Evolutionary conservation across 768 basidiomycete genomes (phyloP).

Genomic region (Suillus decipiens): DNA sequence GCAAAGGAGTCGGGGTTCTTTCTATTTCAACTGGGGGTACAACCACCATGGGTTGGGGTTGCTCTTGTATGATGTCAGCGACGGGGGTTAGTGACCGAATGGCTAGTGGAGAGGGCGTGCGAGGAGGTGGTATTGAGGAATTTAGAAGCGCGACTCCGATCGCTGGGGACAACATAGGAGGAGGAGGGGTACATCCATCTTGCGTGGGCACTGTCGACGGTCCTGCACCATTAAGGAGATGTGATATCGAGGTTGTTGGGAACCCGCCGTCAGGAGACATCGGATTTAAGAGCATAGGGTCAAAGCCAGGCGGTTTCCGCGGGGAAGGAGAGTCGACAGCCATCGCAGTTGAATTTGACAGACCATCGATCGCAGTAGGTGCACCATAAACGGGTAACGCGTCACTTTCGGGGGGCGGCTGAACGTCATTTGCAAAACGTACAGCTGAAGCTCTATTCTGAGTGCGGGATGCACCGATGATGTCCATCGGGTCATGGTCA

Average conservation of each 20-base stretch:
- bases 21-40: constrained; percentile 44
- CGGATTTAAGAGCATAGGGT: constrained; percentile 56
- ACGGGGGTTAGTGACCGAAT: background rate
- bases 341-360: constrained; percentile 33
- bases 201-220: background rate
- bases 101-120: background rate
- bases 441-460: constrained; percentile 42
- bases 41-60: constrained; percentile 21
- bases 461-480: constrained; percentile 24
- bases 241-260: constrained; percentile 24
- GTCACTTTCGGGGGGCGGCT: constrained; percentile 7
- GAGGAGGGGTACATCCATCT: background rate
- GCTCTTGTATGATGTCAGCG: constrained; percentile 14
- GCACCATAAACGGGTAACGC: background rate
- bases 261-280: constrained; percentile 34
- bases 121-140: background rate
- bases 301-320: constrained; percentile 46
- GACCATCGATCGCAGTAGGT: background rate
- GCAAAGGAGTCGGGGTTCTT: constrained; percentile 68
- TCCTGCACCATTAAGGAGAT: constrained; percentile 26
- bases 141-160: background rate
- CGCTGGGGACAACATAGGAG: background rate
- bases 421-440: constrained; percentile 48
- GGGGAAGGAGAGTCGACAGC: constrained; percentile 35
- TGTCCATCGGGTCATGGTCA: constrained; percentile 51